These are phyloP conservation scores for Claviceps arundinis DNA, from an alignment of 2,329 filamentous ascomycete species.

Conservation along the genomic window DNA sequence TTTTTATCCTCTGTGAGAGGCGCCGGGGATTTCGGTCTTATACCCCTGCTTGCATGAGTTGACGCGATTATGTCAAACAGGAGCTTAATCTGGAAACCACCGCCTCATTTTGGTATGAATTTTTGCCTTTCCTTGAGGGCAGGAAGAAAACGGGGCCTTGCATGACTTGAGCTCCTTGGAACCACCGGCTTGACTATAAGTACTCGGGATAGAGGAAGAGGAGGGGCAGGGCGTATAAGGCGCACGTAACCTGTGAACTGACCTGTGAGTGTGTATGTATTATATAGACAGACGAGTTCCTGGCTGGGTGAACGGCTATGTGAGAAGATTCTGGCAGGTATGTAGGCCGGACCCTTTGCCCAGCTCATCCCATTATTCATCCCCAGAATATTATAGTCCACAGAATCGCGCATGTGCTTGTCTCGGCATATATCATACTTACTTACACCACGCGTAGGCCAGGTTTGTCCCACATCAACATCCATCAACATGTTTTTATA, in stretches of 20 bases:
- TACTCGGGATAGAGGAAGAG: background rate
- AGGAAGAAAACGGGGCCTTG: background rate
- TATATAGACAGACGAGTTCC: constrained; percentile 63
- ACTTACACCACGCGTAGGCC: constrained; percentile 1
- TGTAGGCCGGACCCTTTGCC: constrained; percentile 15
- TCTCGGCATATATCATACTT: background rate
- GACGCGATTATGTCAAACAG: constrained; percentile 21
- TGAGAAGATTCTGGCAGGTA: constrained; percentile 97
- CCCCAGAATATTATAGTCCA: too few relatives aligned
- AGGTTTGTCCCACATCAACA: constrained; percentile 3
- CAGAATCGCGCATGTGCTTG: too few relatives aligned
- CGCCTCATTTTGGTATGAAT: constrained; percentile 73
- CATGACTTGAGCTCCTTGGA: background rate
- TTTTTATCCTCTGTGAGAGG: background rate
- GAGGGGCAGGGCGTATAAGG: background rate
- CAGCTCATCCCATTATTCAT: background rate
- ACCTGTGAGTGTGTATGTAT: background rate
- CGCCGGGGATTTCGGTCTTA: background rate
- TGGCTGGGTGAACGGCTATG: constrained; percentile 86
- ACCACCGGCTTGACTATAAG: background rate
- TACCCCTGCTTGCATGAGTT: background rate
- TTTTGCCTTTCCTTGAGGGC: background rate
- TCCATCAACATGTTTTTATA: too few relatives aligned
- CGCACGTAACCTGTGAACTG: background rate
- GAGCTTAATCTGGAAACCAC: constrained; percentile 96